Evolutionary conservation across 805 yeast species (phyloP), one percentile per base, ranked within the genome.

Genomic region (Kregervanrija fluxuum): DNA sequence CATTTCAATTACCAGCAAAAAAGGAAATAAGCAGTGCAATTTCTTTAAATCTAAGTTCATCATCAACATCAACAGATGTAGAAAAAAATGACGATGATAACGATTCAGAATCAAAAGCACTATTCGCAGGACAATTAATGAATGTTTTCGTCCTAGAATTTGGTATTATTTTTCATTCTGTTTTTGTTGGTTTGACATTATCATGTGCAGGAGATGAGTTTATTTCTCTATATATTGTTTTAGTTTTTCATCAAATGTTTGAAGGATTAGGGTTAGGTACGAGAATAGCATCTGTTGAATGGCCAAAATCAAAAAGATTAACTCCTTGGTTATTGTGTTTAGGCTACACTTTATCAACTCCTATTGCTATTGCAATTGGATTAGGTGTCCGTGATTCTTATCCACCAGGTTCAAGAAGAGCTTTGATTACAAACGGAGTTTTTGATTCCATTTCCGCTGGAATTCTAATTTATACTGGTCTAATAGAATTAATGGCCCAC

Each of bases 211-310:
- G 90, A 40, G 82, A 77, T 2, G 91, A 83, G 59, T 86, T 85
- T 58, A 74, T 69, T 47, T 74, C 85, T 5, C 67, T 86, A 41
- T 85, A 82, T 61, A 73, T 82, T 49, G 95, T 75, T n/a, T 51
- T 74, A 37, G 75, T 80, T 4, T 79, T 78, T 70, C 89, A 87
- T 60, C 95, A 86, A 64, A 70, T 80, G 69, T 86, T 86, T 57
- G 95, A 86, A 66, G 95, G 95, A 41, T 70, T 87, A 40, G 95
- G 95, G 47, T 68, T 87, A 51, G 95, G 95, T 17, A 74, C 91
- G 8, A 76, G 95, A 62, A 70, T 84, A 33, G 83, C 88, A 1
- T 71, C 70, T 30, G 69, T 77, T 1, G 59, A 63, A 33, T 71
- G 75, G 75, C 70, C 73, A n/a, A 50, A 54, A 33, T 45, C 46